Percentiles rank a stretch among this genome's conserved stretches.
Evolutionary conservation across 2,329 filamentous ascomycete species (phyloP).

Genomic region (Cordyceps tenuipes): DNA sequence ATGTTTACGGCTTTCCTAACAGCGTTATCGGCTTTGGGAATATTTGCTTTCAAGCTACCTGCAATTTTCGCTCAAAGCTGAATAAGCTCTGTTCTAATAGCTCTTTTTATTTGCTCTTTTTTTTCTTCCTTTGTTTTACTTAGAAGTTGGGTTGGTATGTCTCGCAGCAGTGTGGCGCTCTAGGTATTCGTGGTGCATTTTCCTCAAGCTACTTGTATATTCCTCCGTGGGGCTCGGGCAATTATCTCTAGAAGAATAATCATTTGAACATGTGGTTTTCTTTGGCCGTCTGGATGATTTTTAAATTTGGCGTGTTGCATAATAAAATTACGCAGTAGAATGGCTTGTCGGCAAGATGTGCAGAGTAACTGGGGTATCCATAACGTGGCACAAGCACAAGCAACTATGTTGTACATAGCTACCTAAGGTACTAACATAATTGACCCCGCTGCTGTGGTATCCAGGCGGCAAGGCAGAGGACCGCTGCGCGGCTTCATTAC

Average conservation of each 20-base stretch:
- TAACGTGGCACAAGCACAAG: neutral
- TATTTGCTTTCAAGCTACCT: conserved; percentile 24
- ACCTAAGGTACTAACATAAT: neutral
- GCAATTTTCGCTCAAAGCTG: neutral
- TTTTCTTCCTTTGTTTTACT: neutral
- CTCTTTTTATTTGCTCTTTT: neutral
- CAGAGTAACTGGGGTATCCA: neutral
- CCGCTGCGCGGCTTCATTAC: neutral
- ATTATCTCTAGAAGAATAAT: too few relatives aligned
- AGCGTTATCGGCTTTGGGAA: conserved; percentile 19
- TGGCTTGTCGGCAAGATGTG: too few relatives aligned
- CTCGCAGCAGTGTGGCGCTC: too few relatives aligned
- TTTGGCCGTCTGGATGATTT: too few relatives aligned
- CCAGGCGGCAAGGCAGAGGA: neutral
- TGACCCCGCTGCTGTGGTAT: too few relatives aligned
- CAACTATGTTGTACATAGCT: too few relatives aligned
- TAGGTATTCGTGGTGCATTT: too few relatives aligned
- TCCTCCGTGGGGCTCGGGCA: too few relatives aligned
- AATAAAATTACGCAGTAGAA: too few relatives aligned
- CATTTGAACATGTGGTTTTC: too few relatives aligned
- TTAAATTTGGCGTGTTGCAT: too few relatives aligned
- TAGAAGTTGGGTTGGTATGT: neutral
- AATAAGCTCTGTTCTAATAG: neutral
- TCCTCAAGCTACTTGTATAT: too few relatives aligned
- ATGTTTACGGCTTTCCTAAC: conserved; percentile 29